Conservation (phyloP, 257 asterid species). For the Solanum corneliomulleri region DNA sequence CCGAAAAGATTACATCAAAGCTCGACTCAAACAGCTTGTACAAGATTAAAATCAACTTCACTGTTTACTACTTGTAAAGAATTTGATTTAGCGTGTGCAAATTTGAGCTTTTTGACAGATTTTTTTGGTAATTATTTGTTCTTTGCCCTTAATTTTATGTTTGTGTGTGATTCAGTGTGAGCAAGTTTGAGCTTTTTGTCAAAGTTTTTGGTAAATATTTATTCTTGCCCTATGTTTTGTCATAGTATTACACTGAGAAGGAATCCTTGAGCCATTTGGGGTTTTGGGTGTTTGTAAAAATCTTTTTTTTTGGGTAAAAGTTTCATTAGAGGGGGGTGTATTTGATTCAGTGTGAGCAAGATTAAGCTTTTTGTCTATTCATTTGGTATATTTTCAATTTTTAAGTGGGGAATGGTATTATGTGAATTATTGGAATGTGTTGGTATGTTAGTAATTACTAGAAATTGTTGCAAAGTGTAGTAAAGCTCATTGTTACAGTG, state of each 20-base stretch:
- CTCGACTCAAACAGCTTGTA: constrained; percentile 34
- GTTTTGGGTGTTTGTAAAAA: too few relatives aligned
- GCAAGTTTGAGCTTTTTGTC: neutral
- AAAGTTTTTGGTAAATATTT: neutral
- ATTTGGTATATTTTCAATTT: neutral
- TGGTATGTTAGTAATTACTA: neutral
- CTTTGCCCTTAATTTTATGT: neutral
- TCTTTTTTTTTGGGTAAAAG: too few relatives aligned
- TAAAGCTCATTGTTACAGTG: neutral
- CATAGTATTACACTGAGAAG: too few relatives aligned
- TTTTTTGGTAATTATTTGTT: neutral
- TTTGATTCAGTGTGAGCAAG: too few relatives aligned
- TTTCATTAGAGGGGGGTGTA: neutral
- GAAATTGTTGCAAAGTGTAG: neutral
- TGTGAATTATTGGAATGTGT: neutral
- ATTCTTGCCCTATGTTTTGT: neutral
- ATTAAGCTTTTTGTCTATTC: neutral
- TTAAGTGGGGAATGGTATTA: neutral
- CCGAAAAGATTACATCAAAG: constrained; percentile 34
- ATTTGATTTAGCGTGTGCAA: neutral
- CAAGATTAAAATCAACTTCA: constrained; percentile 7
- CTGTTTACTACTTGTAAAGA: neutral
- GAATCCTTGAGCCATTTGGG: too few relatives aligned
- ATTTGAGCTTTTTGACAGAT: neutral
- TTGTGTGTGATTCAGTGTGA: neutral